Conservation (phyloP, 345 rosid genomes). For the Crucihimalaya himalaica region DNA sequence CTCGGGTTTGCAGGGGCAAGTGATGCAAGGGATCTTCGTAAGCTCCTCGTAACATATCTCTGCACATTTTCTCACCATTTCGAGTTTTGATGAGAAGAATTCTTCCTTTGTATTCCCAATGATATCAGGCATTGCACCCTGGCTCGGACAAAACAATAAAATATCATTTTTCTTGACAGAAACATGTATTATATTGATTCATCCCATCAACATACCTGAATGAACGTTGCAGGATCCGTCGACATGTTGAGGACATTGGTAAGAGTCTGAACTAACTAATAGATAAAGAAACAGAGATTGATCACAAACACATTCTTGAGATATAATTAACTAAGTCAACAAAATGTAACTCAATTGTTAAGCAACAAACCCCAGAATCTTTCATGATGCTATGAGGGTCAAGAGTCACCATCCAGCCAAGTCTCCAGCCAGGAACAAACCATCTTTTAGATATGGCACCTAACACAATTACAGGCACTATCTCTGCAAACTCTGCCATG, state of each 20-base stretch:
- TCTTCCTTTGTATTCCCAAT: constrained; percentile 43
- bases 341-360: not conserved
- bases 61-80: constrained; percentile 34
- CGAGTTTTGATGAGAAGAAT: constrained; percentile 36
- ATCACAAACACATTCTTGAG: not conserved
- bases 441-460: constrained; percentile 75
- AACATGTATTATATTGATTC: not conserved
- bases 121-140: constrained; percentile 45
- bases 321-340: not conserved
- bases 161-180: not conserved
- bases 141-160: not conserved
- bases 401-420: constrained; percentile 72
- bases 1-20: constrained; percentile 47
- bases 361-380: constrained; percentile 51
- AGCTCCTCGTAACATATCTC: constrained; percentile 40
- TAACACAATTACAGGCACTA: constrained; percentile 56
- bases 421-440: constrained; percentile 83
- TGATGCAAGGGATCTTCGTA: constrained; percentile 43
- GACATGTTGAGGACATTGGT: constrained; percentile 34
- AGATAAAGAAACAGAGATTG: not conserved
- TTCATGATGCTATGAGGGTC: constrained; percentile 57
- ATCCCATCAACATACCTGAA: constrained; percentile 51
- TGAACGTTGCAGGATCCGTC: constrained; percentile 53
- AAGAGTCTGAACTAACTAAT: constrained; percentile 47
- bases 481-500: constrained; percentile 66